Conservation (phyloP, 192 early-diverging fungal species). For the Dispira parvispora region DNA sequence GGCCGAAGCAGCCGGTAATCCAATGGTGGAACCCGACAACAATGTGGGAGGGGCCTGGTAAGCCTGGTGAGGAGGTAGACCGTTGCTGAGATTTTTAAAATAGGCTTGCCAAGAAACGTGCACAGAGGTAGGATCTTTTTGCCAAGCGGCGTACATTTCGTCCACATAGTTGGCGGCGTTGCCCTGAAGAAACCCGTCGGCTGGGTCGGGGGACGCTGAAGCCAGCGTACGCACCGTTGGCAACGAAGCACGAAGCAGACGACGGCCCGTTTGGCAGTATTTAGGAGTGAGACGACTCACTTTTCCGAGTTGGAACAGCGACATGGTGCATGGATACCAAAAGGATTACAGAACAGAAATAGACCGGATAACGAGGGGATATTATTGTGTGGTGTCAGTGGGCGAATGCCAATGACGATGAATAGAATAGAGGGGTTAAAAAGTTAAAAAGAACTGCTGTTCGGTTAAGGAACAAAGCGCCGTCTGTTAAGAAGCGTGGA, state of each 20-base stretch:
- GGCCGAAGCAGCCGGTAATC: constrained; percentile 32
- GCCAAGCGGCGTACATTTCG: constrained; percentile 92
- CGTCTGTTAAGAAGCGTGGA: too few species aligned
- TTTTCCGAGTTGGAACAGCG: background rate
- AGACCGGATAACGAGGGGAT: background rate
- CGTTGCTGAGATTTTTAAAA: constrained; percentile 65
- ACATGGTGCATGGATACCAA: constrained; percentile 5
- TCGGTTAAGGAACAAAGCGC: too few species aligned
- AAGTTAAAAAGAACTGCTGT: too few species aligned
- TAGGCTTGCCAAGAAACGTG: constrained; percentile 95
- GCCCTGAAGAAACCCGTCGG: constrained; percentile 75
- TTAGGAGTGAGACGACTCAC: background rate
- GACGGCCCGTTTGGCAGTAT: background rate
- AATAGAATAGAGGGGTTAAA: too few species aligned
- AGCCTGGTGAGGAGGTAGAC: constrained; percentile 44
- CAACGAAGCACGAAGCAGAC: constrained; percentile 10
- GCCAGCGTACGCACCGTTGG: constrained; percentile 14
- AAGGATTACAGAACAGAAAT: background rate
- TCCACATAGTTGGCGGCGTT: constrained; percentile 77
- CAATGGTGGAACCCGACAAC: constrained; percentile 44
- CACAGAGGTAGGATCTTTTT: constrained; percentile 73
- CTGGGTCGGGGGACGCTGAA: constrained; percentile 29
- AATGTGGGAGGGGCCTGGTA: constrained; percentile 71
- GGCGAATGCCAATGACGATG: too few species aligned
- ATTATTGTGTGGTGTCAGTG: too few species aligned